These are phyloP conservation scores for Hypholoma fasciculare DNA, from an alignment of 768 basidiomycete species.

Conservation along the genomic window DNA sequence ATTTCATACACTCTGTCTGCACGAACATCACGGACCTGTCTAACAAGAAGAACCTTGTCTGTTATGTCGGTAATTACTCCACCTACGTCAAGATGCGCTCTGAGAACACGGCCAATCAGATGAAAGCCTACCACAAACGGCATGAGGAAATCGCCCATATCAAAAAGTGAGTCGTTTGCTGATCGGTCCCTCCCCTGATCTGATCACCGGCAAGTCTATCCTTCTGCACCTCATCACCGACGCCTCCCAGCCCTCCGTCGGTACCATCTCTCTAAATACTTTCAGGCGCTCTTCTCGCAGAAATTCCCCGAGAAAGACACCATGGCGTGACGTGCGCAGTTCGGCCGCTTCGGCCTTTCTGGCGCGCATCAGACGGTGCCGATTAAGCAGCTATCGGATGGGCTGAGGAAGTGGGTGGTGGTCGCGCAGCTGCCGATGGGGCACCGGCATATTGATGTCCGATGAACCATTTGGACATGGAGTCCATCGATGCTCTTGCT, in stretches of 20 bases:
- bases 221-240: constrained; percentile 89
- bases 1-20: constrained; percentile 98
- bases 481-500: constrained; percentile 95
- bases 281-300: constrained; percentile 73
- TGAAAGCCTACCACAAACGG: constrained; percentile 99
- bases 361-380: constrained; percentile 95
- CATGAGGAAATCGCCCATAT: constrained; percentile 98
- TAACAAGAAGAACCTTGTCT: constrained; percentile 86
- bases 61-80: constrained; percentile 95
- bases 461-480: constrained; percentile 98
- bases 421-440: constrained; percentile 98
- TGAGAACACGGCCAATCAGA: constrained; percentile 99
- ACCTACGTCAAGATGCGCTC: constrained; percentile 95
- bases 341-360: constrained; percentile 96
- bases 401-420: constrained; percentile 96
- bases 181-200: background rate
- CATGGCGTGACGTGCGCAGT: constrained; percentile 88
- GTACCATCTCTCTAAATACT: constrained; percentile 98
- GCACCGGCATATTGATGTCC: constrained; percentile 97
- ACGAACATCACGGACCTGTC: constrained; percentile 99
- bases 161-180: constrained; percentile 70
- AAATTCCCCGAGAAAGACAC: constrained; percentile 95
- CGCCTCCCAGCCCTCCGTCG: constrained; percentile 98
- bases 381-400: constrained; percentile 94
- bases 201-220: constrained; percentile 60